Conservation (phyloP, 768 basidiomycete genomes). For the Lanmaoa pseudosensibilis region DNA sequence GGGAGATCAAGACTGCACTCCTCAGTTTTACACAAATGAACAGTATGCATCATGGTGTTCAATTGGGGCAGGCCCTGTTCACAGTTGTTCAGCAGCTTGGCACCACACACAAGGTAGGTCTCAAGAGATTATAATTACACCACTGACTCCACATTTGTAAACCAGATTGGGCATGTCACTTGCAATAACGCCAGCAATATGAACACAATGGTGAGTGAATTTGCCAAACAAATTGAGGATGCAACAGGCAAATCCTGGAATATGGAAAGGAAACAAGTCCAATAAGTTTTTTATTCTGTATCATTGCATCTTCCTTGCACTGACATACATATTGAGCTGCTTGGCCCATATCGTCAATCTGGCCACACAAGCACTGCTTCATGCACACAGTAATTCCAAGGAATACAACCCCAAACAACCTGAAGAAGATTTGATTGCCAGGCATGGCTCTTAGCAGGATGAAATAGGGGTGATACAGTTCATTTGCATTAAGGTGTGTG, state of each 20-base stretch:
- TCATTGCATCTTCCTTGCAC: too few relatives aligned
- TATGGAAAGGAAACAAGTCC: neutral
- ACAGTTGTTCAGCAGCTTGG: conserved; percentile 30
- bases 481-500: neutral
- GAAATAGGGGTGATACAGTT: neutral
- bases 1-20: conserved; percentile 20
- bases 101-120: conserved; percentile 29
- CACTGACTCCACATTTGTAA: too few relatives aligned
- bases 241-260: neutral
- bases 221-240: conserved; percentile 14
- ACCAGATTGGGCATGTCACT: too few relatives aligned
- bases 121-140: too few relatives aligned
- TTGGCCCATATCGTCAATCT: conserved; percentile 1
- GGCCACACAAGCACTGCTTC: neutral
- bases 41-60: conserved; percentile 37
- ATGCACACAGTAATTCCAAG: neutral
- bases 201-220: conserved; percentile 33
- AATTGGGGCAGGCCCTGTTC: conserved; percentile 40
- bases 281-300: neutral
- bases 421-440: neutral
- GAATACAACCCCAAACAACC: neutral
- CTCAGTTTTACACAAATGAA: conserved; percentile 41
- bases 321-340: too few relatives aligned
- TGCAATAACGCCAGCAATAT: conserved; percentile 15
- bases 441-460: neutral